Evolutionary conservation across 768 basidiomycete species (phyloP).

Genomic region (Podaxis sp.): DNA sequence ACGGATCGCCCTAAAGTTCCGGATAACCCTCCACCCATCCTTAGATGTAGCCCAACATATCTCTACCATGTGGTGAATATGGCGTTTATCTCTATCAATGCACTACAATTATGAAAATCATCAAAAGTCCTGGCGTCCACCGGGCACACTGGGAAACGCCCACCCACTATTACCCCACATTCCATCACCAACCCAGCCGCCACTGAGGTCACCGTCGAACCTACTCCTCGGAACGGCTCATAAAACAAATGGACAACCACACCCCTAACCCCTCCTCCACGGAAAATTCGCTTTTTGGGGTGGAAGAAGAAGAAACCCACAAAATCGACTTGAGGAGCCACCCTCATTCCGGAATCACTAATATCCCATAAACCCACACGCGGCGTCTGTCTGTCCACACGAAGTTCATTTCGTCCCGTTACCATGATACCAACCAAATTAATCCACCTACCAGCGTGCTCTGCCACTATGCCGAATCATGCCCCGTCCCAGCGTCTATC

Average conservation of each 20-base stretch:
- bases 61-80: neutral
- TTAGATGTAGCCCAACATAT: neutral
- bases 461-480: neutral
- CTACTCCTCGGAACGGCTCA: neutral
- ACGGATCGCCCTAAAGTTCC: slow-evolving; percentile 3
- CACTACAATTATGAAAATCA: neutral
- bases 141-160: slow-evolving; percentile 2
- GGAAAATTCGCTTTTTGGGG: no score
- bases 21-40: neutral
- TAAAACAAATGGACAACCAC: neutral
- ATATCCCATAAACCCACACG: neutral
- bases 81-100: neutral
- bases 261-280: neutral
- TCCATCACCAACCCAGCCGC: neutral
- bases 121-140: neutral
- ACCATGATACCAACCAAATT: slow-evolving; percentile 11
- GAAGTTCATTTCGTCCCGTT: slow-evolving; percentile 7
- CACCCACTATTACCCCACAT: neutral
- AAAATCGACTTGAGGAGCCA: neutral
- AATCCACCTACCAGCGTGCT: neutral
- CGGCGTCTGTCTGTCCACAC: neutral
- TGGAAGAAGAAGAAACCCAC: no score
- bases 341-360: slow-evolving; percentile 5
- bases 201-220: neutral
- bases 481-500: neutral